Evolutionary conservation across 2,329 filamentous ascomycete genomes (phyloP).

Genomic region (Hymenoscyphus fructigenus): DNA sequence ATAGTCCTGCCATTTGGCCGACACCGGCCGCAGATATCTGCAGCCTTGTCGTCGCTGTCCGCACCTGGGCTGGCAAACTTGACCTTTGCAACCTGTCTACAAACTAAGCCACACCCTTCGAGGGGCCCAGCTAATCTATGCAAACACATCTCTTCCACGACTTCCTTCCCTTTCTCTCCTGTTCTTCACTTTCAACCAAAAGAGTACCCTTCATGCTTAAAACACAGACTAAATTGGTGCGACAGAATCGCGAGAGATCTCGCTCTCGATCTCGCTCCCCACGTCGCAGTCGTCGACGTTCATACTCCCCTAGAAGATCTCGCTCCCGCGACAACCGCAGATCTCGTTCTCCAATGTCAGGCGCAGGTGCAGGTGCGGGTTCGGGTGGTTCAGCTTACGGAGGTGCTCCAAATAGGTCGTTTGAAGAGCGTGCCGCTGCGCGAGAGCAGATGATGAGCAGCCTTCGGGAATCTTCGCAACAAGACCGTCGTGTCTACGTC

Average conservation of each 20-base stretch:
- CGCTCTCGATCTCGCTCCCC: conserved; percentile 79
- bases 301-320: conserved; percentile 54
- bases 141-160: conserved; percentile 3
- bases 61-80: conserved; percentile 1
- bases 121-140: conserved; percentile 15
- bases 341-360: conserved; percentile 86
- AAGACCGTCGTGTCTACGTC: conserved; percentile 99
- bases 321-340: conserved; percentile 67
- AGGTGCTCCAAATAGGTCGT: conserved; percentile 69
- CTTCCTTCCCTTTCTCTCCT: background rate
- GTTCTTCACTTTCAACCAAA: background rate
- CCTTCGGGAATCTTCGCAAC: conserved; percentile 91
- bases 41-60: conserved; percentile 15
- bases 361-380: conserved; percentile 64
- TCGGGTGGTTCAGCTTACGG: conserved; percentile 65
- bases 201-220: conserved; percentile 30
- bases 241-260: conserved; percentile 72
- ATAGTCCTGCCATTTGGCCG: background rate
- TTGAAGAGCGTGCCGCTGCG: conserved; percentile 78
- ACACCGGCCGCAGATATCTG: conserved; percentile 6
- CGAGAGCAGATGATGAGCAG: conserved; percentile 97
- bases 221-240: conserved; percentile 39
- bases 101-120: conserved; percentile 21
- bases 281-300: conserved; percentile 68
- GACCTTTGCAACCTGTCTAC: conserved; percentile 10